Evolutionary conservation across 1,284 basidiomycete genomes (phyloP), one percentile per base, ranked within the genome.

Genomic region (Trichosporon coremiiforme): DNA sequence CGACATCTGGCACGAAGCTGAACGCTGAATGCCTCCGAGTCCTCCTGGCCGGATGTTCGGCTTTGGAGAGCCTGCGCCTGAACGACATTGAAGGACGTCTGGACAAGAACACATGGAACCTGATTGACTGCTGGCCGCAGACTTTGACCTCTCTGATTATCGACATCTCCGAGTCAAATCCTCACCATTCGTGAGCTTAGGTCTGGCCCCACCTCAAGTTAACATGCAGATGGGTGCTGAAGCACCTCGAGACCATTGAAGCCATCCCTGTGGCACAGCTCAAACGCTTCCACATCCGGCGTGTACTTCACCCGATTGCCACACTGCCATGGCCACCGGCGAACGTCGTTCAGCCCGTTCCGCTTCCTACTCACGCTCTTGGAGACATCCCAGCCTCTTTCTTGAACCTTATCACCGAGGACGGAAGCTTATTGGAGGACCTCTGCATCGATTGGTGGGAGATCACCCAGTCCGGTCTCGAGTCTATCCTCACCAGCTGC

Each of bases 371-470:
- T 0, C 73, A 74, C 47, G 33, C 31, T 5, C 67, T 63, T 3
- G 33, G 66, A 12, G 25, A 68, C 0, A 67, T 78, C 8, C 74
- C 77, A 4, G 9, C 38, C 0, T 65, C 66, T 3, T 70, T 79
- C 4, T 25, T 77, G 0, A 36, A 68, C 25, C 64, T 68, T 0
- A 64, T 79, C 36, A 38, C 70, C 6, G 66, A 71, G 0, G 65
- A 74, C 0, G 76, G 75, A 0, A 31, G 20, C n/a, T 12, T 57
- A 4, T 64, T 78, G 4, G 53, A 70, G 25, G 64, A 68, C 4
- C 68, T 79, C 0, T 76, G 73, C 60, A 64, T 79, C 13, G 74
- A 75, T 69, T 78, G 78, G 77, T 79, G 76, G 75, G 73, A 72
- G 67, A 66, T 78, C 10, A 55, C 41, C 6, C 50, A 60, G 22